Conservation (phyloP, 441 rosid species). For the Euphorbia corollata region DNA sequence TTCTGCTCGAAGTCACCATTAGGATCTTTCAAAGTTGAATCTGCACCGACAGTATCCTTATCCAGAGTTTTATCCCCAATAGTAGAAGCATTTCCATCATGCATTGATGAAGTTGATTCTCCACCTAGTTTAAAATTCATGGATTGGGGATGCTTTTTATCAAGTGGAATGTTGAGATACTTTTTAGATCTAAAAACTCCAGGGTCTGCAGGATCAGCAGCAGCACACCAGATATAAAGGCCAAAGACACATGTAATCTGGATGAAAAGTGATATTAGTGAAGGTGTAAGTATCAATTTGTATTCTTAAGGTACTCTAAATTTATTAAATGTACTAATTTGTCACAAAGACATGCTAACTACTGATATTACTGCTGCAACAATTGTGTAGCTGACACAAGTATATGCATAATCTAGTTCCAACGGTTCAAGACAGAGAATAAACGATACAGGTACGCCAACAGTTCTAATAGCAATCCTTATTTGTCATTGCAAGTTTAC, state of each 20-base stretch:
- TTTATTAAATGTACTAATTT: neutral
- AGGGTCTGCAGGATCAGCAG: slow-evolving; percentile 85
- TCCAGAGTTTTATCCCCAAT: slow-evolving; percentile 50
- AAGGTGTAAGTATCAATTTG: neutral
- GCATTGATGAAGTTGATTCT: slow-evolving; percentile 48
- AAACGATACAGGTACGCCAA: no score
- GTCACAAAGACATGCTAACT: slow-evolving; percentile 5
- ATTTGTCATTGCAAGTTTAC: no score
- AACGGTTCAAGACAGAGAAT: no score
- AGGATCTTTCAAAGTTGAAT: slow-evolving; percentile 32
- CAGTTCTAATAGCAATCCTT: neutral
- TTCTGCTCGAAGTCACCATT: slow-evolving; percentile 33
- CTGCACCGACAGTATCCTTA: slow-evolving; percentile 44
- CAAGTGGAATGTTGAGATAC: slow-evolving; percentile 55
- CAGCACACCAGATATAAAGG: slow-evolving; percentile 93
- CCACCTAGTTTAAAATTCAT: slow-evolving; percentile 55
- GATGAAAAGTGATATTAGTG: slow-evolving; percentile 24
- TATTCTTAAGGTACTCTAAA: neutral
- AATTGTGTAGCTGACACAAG: no score
- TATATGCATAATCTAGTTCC: no score
- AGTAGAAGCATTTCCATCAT: slow-evolving; percentile 37
- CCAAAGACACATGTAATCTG: slow-evolving; percentile 82
- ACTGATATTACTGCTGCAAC: no score
- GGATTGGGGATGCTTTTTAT: slow-evolving; percentile 35
- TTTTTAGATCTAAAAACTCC: slow-evolving; percentile 90